Evolutionary conservation across 148 eudicot species (phyloP).

Genomic region (Vaccinium myrtillus): DNA sequence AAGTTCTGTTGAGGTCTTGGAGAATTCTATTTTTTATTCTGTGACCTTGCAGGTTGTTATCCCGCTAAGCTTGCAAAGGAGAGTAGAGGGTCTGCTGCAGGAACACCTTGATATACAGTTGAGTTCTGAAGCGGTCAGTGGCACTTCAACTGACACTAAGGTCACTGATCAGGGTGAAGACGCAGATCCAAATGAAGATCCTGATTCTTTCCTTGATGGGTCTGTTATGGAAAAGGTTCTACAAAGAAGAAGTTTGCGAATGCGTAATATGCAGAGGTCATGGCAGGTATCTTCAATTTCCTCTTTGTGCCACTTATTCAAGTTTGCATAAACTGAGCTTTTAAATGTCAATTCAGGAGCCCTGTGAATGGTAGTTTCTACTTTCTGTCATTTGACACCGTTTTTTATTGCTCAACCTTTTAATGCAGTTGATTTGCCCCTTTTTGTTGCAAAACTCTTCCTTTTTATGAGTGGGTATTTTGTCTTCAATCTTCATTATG

Average conservation of each 20-base stretch:
- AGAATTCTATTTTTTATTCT: slow-evolving; percentile 14
- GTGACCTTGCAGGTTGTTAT: slow-evolving; percentile 66
- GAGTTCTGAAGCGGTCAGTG: slow-evolving; percentile 34
- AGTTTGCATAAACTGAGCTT: neutral
- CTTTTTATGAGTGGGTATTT: neutral
- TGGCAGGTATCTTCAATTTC: slow-evolving; percentile 67
- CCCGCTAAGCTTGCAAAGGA: slow-evolving; percentile 92
- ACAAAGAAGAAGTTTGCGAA: slow-evolving; percentile 78
- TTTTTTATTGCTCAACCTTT: neutral
- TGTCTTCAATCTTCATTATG: neutral
- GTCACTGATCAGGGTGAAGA: slow-evolving; percentile 33
- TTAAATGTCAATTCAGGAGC: neutral
- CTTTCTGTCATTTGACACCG: neutral
- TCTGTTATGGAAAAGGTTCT: slow-evolving; percentile 97
- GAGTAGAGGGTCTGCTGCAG: slow-evolving; percentile 97
- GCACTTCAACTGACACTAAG: slow-evolving; percentile 36
- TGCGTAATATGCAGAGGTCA: slow-evolving; percentile 95
- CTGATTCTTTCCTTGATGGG: slow-evolving; percentile 68
- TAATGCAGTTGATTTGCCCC: slow-evolving; percentile 3
- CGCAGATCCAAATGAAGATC: slow-evolving; percentile 41
- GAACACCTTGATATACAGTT: slow-evolving; percentile 82
- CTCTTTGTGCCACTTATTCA: neutral
- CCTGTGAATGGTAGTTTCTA: neutral
- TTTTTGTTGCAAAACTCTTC: neutral
- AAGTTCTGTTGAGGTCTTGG: slow-evolving; percentile 6